Evolutionary conservation across 345 rosid species (phyloP).

Genomic region (Odontarrhena argentea): DNA sequence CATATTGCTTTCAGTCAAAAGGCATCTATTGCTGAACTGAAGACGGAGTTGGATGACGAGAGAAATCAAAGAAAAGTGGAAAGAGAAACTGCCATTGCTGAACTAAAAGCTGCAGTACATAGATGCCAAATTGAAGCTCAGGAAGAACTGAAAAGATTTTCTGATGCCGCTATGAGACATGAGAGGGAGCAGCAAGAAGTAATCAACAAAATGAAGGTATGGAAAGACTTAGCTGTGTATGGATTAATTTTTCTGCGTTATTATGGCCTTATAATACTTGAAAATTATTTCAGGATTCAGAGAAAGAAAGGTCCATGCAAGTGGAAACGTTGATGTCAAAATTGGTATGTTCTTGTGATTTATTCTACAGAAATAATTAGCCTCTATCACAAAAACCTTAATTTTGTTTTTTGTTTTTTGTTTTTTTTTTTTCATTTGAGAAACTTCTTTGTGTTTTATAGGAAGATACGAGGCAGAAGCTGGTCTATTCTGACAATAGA

Average conservation of each 20-base stretch:
- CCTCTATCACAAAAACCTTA: neutral
- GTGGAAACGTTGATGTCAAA: constrained; percentile 77
- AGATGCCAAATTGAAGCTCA: constrained; percentile 76
- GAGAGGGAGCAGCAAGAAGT: constrained; percentile 81
- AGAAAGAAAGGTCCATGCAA: constrained; percentile 73
- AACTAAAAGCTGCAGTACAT: constrained; percentile 74
- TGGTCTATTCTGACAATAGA: constrained; percentile 82
- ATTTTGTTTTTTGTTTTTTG: neutral
- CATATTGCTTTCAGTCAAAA: constrained; percentile 68
- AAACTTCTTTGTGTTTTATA: constrained; percentile 37
- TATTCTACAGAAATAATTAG: constrained; percentile 11
- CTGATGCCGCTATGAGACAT: constrained; percentile 62
- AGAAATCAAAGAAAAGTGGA: constrained; percentile 82
- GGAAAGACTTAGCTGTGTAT: constrained; percentile 28
- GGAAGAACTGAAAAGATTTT: constrained; percentile 64
- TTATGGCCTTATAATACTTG: constrained; percentile 29
- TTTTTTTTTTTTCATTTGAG: constrained; percentile 24
- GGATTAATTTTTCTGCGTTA: constrained; percentile 12
- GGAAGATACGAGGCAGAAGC: constrained; percentile 90
- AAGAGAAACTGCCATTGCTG: constrained; percentile 68
- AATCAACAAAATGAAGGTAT: constrained; percentile 83
- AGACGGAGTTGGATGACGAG: constrained; percentile 76
- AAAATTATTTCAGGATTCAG: constrained; percentile 59
- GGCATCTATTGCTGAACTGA: constrained; percentile 73
- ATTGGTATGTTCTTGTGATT: constrained; percentile 56